Conservation (phyloP, 2,329 filamentous ascomycete species). For the Aspergillus sp. region DNA sequence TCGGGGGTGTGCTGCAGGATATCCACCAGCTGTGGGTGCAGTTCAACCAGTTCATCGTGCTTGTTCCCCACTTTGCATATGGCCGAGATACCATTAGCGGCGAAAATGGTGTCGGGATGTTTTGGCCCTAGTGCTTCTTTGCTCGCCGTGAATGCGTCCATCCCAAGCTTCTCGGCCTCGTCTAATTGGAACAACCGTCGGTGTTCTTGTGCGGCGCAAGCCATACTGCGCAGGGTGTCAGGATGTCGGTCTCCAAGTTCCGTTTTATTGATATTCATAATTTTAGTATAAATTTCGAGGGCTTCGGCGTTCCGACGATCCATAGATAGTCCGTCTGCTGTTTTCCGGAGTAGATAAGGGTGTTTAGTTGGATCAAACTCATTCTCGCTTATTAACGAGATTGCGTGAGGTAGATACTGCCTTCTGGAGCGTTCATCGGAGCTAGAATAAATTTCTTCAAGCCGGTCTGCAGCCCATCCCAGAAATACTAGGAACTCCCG, state of each 20-base stretch:
- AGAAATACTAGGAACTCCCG: conserved; percentile 2
- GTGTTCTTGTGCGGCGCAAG: neutral
- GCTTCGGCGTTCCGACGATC: conserved; percentile 22
- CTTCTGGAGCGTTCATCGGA: conserved; percentile 16
- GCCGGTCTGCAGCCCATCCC: neutral
- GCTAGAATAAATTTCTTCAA: conserved; percentile 13
- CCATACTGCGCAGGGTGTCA: neutral
- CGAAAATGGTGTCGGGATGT: neutral
- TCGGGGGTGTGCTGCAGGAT: neutral
- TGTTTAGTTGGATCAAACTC: conserved; percentile 2
- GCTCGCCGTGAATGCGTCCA: neutral
- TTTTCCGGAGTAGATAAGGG: neutral
- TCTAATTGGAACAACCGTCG: neutral
- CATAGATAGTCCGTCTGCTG: conserved; percentile 9
- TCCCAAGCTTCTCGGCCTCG: neutral
- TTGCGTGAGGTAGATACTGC: conserved; percentile 19
- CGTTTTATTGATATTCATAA: neutral
- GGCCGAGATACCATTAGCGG: neutral
- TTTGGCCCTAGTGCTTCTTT: neutral
- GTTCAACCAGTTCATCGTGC: neutral
- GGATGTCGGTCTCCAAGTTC: neutral
- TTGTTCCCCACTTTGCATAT: neutral
- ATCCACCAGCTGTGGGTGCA: neutral
- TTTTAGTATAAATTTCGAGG: neutral
- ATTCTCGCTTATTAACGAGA: neutral